These are phyloP conservation scores for Malassezia yamatoensis DNA, from an alignment of 1,284 basidiomycete genomes.

Conservation along the genomic window DNA sequence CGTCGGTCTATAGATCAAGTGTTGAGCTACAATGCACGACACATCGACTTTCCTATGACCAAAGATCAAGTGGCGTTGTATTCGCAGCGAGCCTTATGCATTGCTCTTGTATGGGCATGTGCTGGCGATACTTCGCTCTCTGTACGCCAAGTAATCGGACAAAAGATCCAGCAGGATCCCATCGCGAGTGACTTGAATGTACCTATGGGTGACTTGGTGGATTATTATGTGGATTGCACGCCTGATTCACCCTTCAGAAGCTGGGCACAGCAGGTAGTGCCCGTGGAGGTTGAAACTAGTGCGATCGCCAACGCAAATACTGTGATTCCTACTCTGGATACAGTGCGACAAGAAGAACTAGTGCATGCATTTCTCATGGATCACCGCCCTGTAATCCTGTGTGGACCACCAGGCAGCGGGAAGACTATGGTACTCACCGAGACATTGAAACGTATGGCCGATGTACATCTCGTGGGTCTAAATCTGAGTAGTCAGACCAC, in stretches of 20 bases:
- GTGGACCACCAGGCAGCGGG: slow-evolving; percentile 95
- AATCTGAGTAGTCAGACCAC: slow-evolving; percentile 99
- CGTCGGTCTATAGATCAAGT: slow-evolving; percentile 92
- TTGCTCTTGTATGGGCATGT: slow-evolving; percentile 95
- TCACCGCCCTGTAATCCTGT: slow-evolving; percentile 95
- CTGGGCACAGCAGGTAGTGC: slow-evolving; percentile 75
- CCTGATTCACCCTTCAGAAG: slow-evolving; percentile 63
- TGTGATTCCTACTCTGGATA: slow-evolving; percentile 96
- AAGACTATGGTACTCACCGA: slow-evolving; percentile 99
- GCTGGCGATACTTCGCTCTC: slow-evolving; percentile 89
- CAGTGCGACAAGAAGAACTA: slow-evolving; percentile 95
- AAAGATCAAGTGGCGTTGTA: slow-evolving; percentile 79
- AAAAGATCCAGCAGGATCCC: slow-evolving; percentile 72
- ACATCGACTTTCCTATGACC: slow-evolving; percentile 83
- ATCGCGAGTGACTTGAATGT: slow-evolving; percentile 53
- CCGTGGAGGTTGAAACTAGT: slow-evolving; percentile 92
- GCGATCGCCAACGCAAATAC: slow-evolving; percentile 89
- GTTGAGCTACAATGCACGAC: slow-evolving; percentile 86
- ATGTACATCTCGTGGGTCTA: slow-evolving; percentile 96
- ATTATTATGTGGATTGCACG: slow-evolving; percentile 65
- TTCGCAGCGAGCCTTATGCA: slow-evolving; percentile 75
- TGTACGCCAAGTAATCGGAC: slow-evolving; percentile 77
- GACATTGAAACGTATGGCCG: slow-evolving; percentile 88
- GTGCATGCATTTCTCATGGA: slow-evolving; percentile 97
- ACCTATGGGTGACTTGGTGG: slow-evolving; percentile 76